Base-by-base conservation (phyloP, 805 yeast genomes). In the Cyberlindnera maritima region DNA sequence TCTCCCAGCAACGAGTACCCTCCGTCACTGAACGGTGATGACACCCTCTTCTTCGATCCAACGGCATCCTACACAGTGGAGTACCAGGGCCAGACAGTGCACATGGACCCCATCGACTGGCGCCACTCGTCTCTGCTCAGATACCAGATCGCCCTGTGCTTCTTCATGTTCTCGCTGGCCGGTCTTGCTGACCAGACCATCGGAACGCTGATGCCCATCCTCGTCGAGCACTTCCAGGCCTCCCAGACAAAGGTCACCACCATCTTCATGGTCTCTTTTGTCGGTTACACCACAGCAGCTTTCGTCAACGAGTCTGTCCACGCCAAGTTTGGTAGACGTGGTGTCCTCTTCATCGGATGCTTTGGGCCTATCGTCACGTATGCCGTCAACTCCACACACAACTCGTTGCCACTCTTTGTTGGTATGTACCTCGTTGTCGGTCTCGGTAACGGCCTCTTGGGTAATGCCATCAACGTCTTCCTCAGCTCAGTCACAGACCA, bases 171-270 rank as follows among this genome's bases (percentile, higher is more conserved):
- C 55, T 58, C 71, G 1, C 55, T 79, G 1, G 63, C 77, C 46
- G 89, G 89, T 0, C 57, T 82, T 23, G 70, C 74, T 6, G 88
- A 83, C 54, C 85, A 82, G 58, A 69, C 84, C 0, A 61, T 80
- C 18, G 88, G 88, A 0, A 73, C 86, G 0, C 58, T 82, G 32
- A 67, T 83, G 49, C 84, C 85, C 2, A 65, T 72, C 33, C 53
- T 81, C 13, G 74, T 79, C 45, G 60, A 58, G 4, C 63, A 76
- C 41, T 83, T 80, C 58, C 25, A 64, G 2, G 69, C 81, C 6
- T 66, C 74, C 50, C 78, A 83, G 53, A 62, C 76, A 1, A 66
- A 68, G 31, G 64, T 77, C 2, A 75, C 85, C 4, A 58, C 71
- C 29, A 58, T 82, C 3, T 83, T 80, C 53, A 60, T 81, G 18